Conservation (phyloP, 1,284 basidiomycete genomes). For the Trichosporon faecale region DNA sequence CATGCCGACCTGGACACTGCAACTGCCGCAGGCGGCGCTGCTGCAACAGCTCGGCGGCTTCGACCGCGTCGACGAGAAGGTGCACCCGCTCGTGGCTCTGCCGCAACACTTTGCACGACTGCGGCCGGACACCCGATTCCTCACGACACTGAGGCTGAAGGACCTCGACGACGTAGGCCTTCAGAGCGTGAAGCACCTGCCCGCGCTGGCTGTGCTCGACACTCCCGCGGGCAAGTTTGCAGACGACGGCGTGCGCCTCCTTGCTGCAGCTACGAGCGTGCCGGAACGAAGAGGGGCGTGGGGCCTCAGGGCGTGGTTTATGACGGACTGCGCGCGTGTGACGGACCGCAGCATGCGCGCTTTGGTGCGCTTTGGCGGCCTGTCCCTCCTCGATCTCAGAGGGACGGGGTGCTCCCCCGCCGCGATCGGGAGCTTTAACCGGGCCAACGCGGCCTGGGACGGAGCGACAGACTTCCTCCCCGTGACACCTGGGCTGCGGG, state of each 20-base stretch:
- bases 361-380: slow-evolving; percentile 41
- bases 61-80: slow-evolving; percentile 13
- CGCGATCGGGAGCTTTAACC: slow-evolving; percentile 35
- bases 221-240: slow-evolving; percentile 34
- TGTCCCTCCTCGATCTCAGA: slow-evolving; percentile 39
- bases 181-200: slow-evolving; percentile 32
- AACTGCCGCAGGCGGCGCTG: slow-evolving; percentile 26
- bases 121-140: slow-evolving; percentile 18
- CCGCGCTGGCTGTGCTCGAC: slow-evolving; percentile 39
- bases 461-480: slow-evolving; percentile 34
- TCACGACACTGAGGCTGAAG: slow-evolving; percentile 41
- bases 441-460: slow-evolving; percentile 26
- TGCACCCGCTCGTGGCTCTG: slow-evolving; percentile 35
- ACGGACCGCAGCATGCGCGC: slow-evolving; percentile 33
- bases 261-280: slow-evolving; percentile 21
- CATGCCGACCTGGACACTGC: slow-evolving; percentile 25
- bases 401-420: slow-evolving; percentile 39
- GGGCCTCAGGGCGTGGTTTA: slow-evolving; percentile 33
- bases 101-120: slow-evolving; percentile 30
- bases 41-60: slow-evolving; percentile 27
- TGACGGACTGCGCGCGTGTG: slow-evolving; percentile 28
- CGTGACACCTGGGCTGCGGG: slow-evolving; percentile 33
- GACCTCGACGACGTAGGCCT: slow-evolving; percentile 26
- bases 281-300: slow-evolving; percentile 28
- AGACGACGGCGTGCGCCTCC: slow-evolving; percentile 36